Evolutionary conservation across 345 rosid species (phyloP), one percentile per base, ranked within the genome.

Genomic region (Nasturtium officinale): DNA sequence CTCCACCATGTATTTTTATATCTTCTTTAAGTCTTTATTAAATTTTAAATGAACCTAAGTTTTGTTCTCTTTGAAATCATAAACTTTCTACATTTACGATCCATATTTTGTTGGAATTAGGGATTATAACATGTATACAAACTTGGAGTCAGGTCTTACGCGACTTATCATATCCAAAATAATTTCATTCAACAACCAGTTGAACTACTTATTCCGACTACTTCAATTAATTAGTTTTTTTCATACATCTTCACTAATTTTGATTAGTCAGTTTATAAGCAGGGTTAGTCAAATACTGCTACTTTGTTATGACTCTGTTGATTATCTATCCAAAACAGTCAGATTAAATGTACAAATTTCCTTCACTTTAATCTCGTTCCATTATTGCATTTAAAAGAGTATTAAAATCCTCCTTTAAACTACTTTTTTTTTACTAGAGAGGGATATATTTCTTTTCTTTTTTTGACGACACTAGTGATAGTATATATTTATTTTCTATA

Each of bases 351-450:
- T 65, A 50, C 25, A n/a, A 23, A 21, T 66, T 35, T 38, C 10
- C 51, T 26, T 55, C 53, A 17, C 29, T 54, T 67, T 42, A 54
- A 55, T 51, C 29, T 54, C 40, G n/a, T 54, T 5, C 20, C 20
- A 55, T 40, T 7, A 12, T 16, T 68, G 62, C 38, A 42, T 28
- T 67, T 28, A 12, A 67, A 67, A 38, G 53, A 26, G 2, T 54
- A 53, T 40, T 11, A 29, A 38, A 53, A 29, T 11, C 40, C 51
- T 7, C 40, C 28, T 38, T 21, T 53, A 26, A 51, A 8, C 26
- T 10, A 43, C 54, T 68, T 68, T 43, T 56, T 43, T 68, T 68
- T 43, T 56, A 20, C 30, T 28, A 28, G 28, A 28, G 61, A 40
- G 12, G 35, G 51, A 37, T 32, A 6, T 38, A 12, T 12, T 12